Conservation (phyloP, 2,329 filamentous ascomycete species). For the Ceratocystis alfenasii region DNA sequence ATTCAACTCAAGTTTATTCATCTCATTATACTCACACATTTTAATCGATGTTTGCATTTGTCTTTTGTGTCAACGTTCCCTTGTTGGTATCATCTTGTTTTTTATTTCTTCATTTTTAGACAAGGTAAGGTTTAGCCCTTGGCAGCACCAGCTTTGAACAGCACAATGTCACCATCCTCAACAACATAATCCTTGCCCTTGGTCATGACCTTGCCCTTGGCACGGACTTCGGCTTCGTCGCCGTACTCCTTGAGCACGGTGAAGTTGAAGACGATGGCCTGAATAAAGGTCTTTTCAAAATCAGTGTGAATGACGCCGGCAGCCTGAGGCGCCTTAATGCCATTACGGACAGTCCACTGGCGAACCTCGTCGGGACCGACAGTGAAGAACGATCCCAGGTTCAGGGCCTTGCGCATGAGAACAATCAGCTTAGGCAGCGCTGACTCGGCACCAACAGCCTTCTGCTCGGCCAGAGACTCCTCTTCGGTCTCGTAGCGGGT, state of each 20-base stretch:
- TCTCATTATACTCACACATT: neutral
- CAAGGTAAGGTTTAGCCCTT: constrained; percentile 43
- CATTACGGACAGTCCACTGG: constrained; percentile 94
- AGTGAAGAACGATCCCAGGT: constrained; percentile 94
- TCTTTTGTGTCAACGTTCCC: too few relatives aligned
- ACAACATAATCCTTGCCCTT: constrained; percentile 97
- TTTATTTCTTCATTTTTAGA: constrained; percentile 5
- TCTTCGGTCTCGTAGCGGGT: constrained; percentile 67
- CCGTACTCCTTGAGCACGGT: constrained; percentile 68
- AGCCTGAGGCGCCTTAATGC: constrained; percentile 93
- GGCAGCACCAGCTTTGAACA: constrained; percentile 82
- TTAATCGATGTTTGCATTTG: neutral
- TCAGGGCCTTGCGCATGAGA: constrained; percentile 84
- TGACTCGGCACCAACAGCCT: constrained; percentile 75
- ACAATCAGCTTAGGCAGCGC: constrained; percentile 82
- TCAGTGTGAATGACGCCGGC: constrained; percentile 97
- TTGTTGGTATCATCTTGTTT: constrained; percentile 20
- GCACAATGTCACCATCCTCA: constrained; percentile 67
- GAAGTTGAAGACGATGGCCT: constrained; percentile 90
- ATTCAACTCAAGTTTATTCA: neutral
- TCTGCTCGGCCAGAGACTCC: constrained; percentile 72
- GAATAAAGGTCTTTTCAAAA: constrained; percentile 99
- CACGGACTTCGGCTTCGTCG: constrained; percentile 77
- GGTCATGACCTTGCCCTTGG: constrained; percentile 93
- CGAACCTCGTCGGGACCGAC: constrained; percentile 89